Conservation (phyloP, 257 asterid genomes). For the Jacaranda mimosifolia region DNA sequence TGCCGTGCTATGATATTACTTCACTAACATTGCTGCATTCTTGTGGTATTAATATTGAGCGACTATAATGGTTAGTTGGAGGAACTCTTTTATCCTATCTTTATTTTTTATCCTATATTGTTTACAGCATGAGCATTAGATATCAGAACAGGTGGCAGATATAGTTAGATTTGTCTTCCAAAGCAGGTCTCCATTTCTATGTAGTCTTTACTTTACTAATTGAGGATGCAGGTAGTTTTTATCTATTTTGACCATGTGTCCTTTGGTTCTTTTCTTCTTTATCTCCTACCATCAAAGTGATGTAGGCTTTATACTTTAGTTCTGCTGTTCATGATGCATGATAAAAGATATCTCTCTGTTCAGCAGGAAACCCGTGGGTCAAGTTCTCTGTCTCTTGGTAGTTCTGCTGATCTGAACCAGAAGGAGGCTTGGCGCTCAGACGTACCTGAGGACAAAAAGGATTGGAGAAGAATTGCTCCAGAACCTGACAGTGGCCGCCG, state of each 20-base stretch:
- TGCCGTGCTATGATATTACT: constrained; percentile 1
- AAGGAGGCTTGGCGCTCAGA: constrained; percentile 90
- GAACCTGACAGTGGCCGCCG: constrained; percentile 89
- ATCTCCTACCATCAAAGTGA: background rate
- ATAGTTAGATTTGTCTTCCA: background rate
- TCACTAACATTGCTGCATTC: background rate
- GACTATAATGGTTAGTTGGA: background rate
- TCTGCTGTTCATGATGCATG: background rate
- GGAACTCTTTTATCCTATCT: constrained; percentile 9
- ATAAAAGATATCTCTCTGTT: constrained; percentile 2
- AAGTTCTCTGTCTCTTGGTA: constrained; percentile 86
- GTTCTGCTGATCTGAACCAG: constrained; percentile 75
- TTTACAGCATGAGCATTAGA: background rate
- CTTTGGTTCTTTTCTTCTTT: background rate
- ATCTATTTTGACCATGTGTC: background rate
- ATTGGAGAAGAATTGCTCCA: constrained; percentile 71
- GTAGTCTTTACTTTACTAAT: background rate
- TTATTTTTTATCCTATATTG: constrained; percentile 2
- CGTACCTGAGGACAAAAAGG: constrained; percentile 79
- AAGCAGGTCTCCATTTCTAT: background rate
- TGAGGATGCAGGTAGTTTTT: background rate
- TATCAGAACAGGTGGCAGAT: constrained; percentile 1
- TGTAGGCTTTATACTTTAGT: background rate
- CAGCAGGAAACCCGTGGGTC: constrained; percentile 84
- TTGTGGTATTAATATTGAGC: constrained; percentile 16